Base-by-base conservation (phyloP, 176 grass and related monocot genomes). In the Microstegium vimineum region DNA sequence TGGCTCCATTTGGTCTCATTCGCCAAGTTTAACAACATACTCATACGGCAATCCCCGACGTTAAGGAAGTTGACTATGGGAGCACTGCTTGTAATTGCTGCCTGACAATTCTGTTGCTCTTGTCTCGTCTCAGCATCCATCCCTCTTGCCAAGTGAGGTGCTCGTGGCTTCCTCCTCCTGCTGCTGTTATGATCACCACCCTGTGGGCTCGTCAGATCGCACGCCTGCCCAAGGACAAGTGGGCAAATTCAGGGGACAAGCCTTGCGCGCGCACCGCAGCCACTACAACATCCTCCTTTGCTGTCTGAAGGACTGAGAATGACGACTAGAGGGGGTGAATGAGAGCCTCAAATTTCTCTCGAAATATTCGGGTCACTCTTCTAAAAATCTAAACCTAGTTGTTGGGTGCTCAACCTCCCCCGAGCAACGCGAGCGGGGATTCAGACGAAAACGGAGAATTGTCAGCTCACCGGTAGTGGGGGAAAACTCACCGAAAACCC, bases 121-220 rank as follows among this genome's bases (percentile, higher is more conserved):
- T 69, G 26, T 77, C 23, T 43, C 34, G 4, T 13, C 1, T 45
- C 43, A 59, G 15, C 17, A 52, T 22, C 42, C 67, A 36, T 15
- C 17, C 15, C 22, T 74, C 8, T 7, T 31, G 45, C 35, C n/a
- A 20, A 38, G 6, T 0, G 28, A 67, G 77, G 62, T 36, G 62
- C 49, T 47, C 77, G 12, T 51, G 30, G 42, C 77, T 67, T 30
- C 12, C 41, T 14, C 47, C 26, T n/a, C n/a, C n/a, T n/a, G n/a
- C 63, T 43, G 35, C 82, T 69, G 74, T 33, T 69, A 84, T 77
- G 65, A 66, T 69, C 52, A 10, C 28, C 10, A 71, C 51, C 27
- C 25, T 10, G 33, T 46, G 52, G 37, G 28, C 8, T 49, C 75
- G 37, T 49, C 83, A 47, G 75, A 63, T 49, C 28, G 64, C 83